These are phyloP conservation scores for Echinochloa phyllopogon DNA, from an alignment of 176 grass and related monocot genomes.

Conservation along the genomic window DNA sequence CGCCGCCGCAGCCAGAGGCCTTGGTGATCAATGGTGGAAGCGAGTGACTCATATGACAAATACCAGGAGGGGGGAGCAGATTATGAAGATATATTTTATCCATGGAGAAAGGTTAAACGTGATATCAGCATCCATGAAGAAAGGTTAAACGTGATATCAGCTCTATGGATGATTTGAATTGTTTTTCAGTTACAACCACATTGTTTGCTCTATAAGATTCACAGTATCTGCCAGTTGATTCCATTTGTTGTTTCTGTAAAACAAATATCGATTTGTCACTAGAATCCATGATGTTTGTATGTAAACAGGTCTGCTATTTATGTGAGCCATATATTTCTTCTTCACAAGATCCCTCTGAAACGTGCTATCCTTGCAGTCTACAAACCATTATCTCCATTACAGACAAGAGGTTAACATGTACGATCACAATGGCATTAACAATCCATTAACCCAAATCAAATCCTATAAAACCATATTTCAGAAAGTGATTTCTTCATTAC, in stretches of 20 bases:
- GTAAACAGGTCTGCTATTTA: slow-evolving; percentile 58
- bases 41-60: slow-evolving; percentile 35
- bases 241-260: slow-evolving; percentile 63
- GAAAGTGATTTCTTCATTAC: slow-evolving; percentile 6
- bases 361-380: neutral
- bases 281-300: slow-evolving; percentile 46
- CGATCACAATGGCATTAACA: neutral
- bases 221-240: slow-evolving; percentile 32
- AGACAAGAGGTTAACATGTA: neutral
- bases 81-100: slow-evolving; percentile 49
- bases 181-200: slow-evolving; percentile 30
- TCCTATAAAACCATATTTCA: neutral
- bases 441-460: neutral
- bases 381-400: neutral
- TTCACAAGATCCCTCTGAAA: neutral
- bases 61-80: neutral
- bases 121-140: slow-evolving; percentile 33
- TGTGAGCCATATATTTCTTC: slow-evolving; percentile 48
- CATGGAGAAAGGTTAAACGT: slow-evolving; percentile 39
- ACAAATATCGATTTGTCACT: slow-evolving; percentile 43
- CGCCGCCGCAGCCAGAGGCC: slow-evolving; percentile 26
- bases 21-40: slow-evolving; percentile 43
- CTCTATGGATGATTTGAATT: slow-evolving; percentile 35
- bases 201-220: slow-evolving; percentile 47
- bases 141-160: slow-evolving; percentile 31